Percentiles rank a stretch among this genome's conserved stretches.
These are phyloP conservation scores for Sungouiozyma ichnusensis DNA, from an alignment of 805 yeast genomes.

Conservation along the genomic window DNA sequence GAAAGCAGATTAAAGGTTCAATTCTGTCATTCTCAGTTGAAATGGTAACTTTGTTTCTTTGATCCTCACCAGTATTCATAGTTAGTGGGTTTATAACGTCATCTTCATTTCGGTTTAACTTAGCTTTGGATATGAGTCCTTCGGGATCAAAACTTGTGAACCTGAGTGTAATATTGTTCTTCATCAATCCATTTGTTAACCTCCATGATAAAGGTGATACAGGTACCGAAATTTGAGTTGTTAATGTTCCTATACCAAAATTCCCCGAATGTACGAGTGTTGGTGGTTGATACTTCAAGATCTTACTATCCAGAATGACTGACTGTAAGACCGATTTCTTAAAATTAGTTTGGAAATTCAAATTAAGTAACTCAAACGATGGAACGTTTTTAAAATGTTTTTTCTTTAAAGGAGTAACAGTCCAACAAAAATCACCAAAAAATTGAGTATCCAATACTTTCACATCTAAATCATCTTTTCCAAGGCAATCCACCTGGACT, in stretches of 20 bases:
- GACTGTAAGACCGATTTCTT: constrained; percentile 13
- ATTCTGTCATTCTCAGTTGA: background rate
- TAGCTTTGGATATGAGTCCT: constrained; percentile 3
- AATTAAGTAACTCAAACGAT: constrained; percentile 15
- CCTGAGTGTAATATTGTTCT: constrained; percentile 6
- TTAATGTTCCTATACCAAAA: constrained; percentile 19
- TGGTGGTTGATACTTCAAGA: constrained; percentile 11
- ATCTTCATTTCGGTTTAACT: constrained; percentile 1
- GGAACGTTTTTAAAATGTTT: constrained; percentile 13
- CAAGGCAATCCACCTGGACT: background rate
- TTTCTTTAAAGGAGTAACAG: constrained; percentile 11
- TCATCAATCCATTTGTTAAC: constrained; percentile 4
- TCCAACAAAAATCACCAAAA: constrained; percentile 12
- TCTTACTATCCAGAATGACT: constrained; percentile 12
- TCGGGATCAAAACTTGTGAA: constrained; percentile 16
- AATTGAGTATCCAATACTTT: constrained; percentile 13
- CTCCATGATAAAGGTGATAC: constrained; percentile 10
- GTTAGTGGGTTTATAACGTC: background rate
- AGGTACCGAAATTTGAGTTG: constrained; percentile 23
- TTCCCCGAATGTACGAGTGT: constrained; percentile 10
- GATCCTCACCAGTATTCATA: background rate
- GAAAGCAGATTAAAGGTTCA: background rate
- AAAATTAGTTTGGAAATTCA: constrained; percentile 12
- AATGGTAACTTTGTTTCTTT: background rate
- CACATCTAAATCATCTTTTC: constrained; percentile 1